A percentile compares a stretch with the other conserved stretches of the same genome.
Evolutionary conservation across 116 monocot species (phyloP).

Genomic region (Trichopus zeylanicus): DNA sequence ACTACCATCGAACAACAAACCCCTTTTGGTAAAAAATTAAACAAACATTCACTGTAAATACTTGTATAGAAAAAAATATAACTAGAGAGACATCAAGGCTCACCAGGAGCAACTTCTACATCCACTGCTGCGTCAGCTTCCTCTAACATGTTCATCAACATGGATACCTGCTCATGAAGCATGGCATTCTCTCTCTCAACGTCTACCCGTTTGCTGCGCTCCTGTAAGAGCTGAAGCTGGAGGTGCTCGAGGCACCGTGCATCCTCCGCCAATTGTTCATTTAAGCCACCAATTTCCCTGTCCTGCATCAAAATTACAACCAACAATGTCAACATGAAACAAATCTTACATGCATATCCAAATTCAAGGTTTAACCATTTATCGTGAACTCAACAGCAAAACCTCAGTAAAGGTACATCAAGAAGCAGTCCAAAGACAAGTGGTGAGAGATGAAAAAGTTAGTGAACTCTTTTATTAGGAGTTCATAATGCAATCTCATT

Average conservation of each 20-base stretch:
- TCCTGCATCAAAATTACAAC: slow-evolving; percentile 28
- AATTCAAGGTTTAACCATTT: too few relatives aligned
- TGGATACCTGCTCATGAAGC: slow-evolving; percentile 5
- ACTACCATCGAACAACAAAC: too few relatives aligned
- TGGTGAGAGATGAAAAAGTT: too few relatives aligned
- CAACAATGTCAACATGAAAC: too few relatives aligned
- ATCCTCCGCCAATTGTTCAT: slow-evolving; percentile 88
- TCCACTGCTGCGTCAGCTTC: background rate
- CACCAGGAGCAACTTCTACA: background rate
- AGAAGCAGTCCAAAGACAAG: too few relatives aligned
- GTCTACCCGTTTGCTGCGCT: slow-evolving; percentile 65
- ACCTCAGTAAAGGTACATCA: too few relatives aligned
- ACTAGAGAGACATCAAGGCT: slow-evolving; percentile 4
- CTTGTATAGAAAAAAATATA: background rate
- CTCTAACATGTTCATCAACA: slow-evolving; percentile 8
- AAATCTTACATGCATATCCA: too few relatives aligned
- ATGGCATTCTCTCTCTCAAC: slow-evolving; percentile 6
- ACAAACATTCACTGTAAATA: too few relatives aligned
- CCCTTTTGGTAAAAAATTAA: too few relatives aligned
- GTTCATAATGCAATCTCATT: too few relatives aligned
- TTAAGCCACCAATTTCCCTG: slow-evolving; percentile 75
- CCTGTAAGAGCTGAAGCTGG: slow-evolving; percentile 70
- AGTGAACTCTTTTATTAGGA: too few relatives aligned
- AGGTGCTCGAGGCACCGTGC: slow-evolving; percentile 62
- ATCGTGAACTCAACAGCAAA: too few relatives aligned